A percentile compares a stretch with the other conserved stretches of the same genome.
phyloP scores from a whole-genome alignment of 495 filamentous ascomycete species.

The Aspergillus baeticus region DNA sequence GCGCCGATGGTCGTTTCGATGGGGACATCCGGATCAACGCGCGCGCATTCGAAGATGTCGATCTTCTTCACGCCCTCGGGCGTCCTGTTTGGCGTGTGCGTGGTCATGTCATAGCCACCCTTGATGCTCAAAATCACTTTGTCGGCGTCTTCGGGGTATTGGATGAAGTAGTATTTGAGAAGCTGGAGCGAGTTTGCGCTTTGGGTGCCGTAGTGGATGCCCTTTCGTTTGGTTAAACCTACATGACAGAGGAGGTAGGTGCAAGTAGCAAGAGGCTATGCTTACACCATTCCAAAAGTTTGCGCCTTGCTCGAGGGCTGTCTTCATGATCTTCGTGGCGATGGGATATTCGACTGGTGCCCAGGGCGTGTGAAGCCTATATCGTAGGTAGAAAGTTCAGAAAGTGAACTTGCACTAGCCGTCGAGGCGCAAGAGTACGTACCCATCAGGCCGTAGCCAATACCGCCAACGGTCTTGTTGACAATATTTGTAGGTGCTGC shows the following conservation, averaged over 20 bases:
- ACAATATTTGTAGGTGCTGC: not conserved
- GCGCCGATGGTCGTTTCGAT: slow-evolving; percentile 49
- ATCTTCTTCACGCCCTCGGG: slow-evolving; percentile 65
- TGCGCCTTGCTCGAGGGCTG: slow-evolving; percentile 44
- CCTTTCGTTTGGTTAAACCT: slow-evolving; percentile 16
- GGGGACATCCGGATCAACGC: slow-evolving; percentile 60
- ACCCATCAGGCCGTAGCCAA: slow-evolving; percentile 17
- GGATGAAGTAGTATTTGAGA: slow-evolving; percentile 62
- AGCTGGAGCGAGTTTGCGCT: slow-evolving; percentile 53
- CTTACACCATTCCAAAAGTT: slow-evolving; percentile 5
- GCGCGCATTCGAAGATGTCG: slow-evolving; percentile 69
- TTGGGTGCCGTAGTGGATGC: slow-evolving; percentile 36
- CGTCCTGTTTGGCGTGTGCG: not conserved
- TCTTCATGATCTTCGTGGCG: slow-evolving; percentile 60
- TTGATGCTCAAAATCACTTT: slow-evolving; percentile 68
- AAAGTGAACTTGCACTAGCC: not conserved
- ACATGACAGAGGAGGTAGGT: slow-evolving; percentile 47
- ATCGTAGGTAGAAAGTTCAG: not conserved
- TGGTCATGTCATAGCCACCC: slow-evolving; percentile 37
- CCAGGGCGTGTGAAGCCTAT: not conserved
- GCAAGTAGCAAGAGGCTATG: not conserved
- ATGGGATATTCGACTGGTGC: slow-evolving; percentile 21
- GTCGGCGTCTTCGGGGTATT: slow-evolving; percentile 65
- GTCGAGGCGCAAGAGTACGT: not conserved
- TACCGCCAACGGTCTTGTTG: slow-evolving; percentile 1